Conservation (phyloP, 2,329 filamentous ascomycete species). For the Raffaelea ambrosiae region DNA sequence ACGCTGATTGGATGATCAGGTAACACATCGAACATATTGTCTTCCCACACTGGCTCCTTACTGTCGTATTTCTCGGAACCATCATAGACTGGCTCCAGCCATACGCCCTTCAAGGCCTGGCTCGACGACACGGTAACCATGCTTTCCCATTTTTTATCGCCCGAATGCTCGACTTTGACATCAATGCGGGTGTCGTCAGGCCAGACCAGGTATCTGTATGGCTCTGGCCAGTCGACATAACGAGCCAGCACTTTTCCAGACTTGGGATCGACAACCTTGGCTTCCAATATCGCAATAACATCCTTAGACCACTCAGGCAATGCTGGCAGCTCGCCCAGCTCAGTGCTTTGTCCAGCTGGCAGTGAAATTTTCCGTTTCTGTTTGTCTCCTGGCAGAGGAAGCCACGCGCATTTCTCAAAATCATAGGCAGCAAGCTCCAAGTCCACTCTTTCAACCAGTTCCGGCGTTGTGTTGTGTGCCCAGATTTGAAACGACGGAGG, state of each 20-base stretch:
- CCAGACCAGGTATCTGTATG: neutral
- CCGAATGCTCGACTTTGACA: neutral
- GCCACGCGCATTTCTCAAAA: neutral
- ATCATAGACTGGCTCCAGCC: neutral
- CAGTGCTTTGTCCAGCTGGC: constrained; percentile 48
- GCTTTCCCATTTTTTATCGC: neutral
- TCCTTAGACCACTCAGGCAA: too few species aligned
- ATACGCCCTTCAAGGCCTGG: neutral
- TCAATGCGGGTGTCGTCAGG: neutral
- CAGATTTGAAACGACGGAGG: constrained; percentile 35
- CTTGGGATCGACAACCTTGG: neutral
- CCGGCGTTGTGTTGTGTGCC: constrained; percentile 44
- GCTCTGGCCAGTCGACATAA: constrained; percentile 4
- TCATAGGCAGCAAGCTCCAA: constrained; percentile 12
- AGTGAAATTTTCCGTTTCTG: constrained; percentile 14
- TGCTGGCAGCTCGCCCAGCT: constrained; percentile 30
- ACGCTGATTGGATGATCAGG: neutral
- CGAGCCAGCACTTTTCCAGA: neutral
- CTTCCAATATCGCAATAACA: neutral
- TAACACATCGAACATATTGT: constrained; percentile 1
- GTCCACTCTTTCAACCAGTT: constrained; percentile 44
- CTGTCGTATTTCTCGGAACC: neutral
- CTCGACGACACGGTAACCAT: neutral
- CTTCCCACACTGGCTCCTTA: neutral
- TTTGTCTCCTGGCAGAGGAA: neutral